Evolutionary conservation across 169 alveolate genomes (phyloP).

Genomic region (Cryptosporidium andersoni): DNA sequence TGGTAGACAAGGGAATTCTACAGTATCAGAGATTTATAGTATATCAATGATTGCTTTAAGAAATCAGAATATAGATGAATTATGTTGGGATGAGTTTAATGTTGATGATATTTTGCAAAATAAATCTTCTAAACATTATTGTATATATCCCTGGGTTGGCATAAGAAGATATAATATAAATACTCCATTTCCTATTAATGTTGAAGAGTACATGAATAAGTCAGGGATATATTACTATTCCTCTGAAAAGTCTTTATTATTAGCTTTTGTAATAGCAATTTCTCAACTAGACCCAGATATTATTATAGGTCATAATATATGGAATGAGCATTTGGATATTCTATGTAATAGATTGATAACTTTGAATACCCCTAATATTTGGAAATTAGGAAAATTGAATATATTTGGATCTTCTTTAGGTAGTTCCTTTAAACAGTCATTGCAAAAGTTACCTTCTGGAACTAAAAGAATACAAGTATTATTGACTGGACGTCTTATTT

Average conservation of each 20-base stretch:
- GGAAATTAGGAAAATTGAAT: constrained; percentile 35
- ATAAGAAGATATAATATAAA: constrained; percentile 22
- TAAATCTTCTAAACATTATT: background rate
- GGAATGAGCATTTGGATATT: constrained; percentile 72
- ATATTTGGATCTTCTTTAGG: background rate
- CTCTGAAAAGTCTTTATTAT: constrained; percentile 36
- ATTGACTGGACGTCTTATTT: constrained; percentile 74
- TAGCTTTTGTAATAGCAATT: constrained; percentile 32
- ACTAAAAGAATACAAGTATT: constrained; percentile 56
- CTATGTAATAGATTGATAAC: constrained; percentile 74
- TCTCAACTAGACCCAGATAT: constrained; percentile 77
- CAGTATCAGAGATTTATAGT: constrained; percentile 31
- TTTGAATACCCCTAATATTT: constrained; percentile 52
- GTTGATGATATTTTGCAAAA: constrained; percentile 11
- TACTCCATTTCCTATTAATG: constrained; percentile 36
- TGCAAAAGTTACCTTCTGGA: constrained; percentile 16
- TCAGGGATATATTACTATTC: constrained; percentile 54
- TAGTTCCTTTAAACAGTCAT: too few relatives aligned
- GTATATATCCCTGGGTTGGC: constrained; percentile 48
- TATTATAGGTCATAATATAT: constrained; percentile 77
- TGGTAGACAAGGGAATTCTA: background rate
- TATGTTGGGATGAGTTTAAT: constrained; percentile 28
- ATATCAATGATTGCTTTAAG: constrained; percentile 27
- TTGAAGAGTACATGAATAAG: constrained; percentile 57
- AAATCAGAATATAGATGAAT: constrained; percentile 40